Evolutionary conservation across 805 yeast species (phyloP).

Genomic region (Clavispora fructus): DNA sequence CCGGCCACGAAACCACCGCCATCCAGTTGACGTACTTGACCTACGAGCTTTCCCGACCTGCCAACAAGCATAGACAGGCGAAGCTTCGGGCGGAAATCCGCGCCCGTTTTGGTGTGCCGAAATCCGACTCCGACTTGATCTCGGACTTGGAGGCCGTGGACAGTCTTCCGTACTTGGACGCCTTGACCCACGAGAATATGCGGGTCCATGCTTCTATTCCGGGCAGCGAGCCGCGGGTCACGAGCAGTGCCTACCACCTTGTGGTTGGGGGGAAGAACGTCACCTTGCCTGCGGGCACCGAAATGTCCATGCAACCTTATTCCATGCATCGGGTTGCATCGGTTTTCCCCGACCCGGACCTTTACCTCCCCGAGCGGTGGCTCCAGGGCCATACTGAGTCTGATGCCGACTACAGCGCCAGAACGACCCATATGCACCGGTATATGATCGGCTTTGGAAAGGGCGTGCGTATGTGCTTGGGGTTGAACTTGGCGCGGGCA

Average conservation of each 20-base stretch:
- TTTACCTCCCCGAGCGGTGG: slow-evolving; percentile 64
- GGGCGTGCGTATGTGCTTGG: slow-evolving; percentile 71
- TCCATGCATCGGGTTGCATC: slow-evolving; percentile 49
- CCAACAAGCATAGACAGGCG: slow-evolving; percentile 41
- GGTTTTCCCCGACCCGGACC: slow-evolving; percentile 48
- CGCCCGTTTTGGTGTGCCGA: slow-evolving; percentile 27
- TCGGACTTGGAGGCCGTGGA: slow-evolving; percentile 42
- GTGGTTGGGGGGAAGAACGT: slow-evolving; percentile 7
- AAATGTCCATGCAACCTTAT: slow-evolving; percentile 62
- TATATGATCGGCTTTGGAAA: slow-evolving; percentile 67
- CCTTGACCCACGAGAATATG: slow-evolving; percentile 56
- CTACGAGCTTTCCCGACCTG: slow-evolving; percentile 54
- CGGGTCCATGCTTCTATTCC: slow-evolving; percentile 69
- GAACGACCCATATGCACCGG: slow-evolving; percentile 43
- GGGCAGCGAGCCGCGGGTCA: slow-evolving; percentile 61
- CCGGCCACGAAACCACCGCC: slow-evolving; percentile 66
- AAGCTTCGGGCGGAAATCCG: slow-evolving; percentile 44
- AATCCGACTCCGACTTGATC: slow-evolving; percentile 14
- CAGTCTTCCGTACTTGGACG: slow-evolving; percentile 51
- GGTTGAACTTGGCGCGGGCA: slow-evolving; percentile 60
- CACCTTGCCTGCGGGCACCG: slow-evolving; percentile 47
- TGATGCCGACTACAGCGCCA: slow-evolving; percentile 20
- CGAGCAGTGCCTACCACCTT: slow-evolving; percentile 27
- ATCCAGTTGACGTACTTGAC: slow-evolving; percentile 46
- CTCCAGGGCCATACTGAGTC: slow-evolving; percentile 32